Conservation (phyloP, 164 flowering plant species). For the Vitis cinerea region DNA sequence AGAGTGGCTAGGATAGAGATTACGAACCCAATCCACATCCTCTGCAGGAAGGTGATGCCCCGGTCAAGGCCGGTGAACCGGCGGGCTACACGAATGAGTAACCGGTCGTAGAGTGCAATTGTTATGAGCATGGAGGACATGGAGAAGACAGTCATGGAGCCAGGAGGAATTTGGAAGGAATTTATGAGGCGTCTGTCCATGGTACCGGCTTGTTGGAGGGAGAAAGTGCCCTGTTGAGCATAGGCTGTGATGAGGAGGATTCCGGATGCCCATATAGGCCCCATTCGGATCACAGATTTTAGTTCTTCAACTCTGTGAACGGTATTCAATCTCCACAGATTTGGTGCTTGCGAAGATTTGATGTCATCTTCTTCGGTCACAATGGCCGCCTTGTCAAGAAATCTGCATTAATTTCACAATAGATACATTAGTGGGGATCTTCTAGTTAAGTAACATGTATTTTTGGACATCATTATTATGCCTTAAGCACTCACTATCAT, state of each 20-base stretch:
- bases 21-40: slow-evolving; percentile 75
- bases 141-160: slow-evolving; percentile 77
- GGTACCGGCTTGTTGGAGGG: slow-evolving; percentile 72
- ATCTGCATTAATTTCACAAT: slow-evolving; percentile 27
- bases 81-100: slow-evolving; percentile 52
- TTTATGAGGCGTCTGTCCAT: slow-evolving; percentile 63
- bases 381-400: slow-evolving; percentile 79
- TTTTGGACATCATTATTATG: too few species aligned
- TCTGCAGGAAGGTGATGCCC: slow-evolving; percentile 67
- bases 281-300: slow-evolving; percentile 72
- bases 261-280: slow-evolving; percentile 85
- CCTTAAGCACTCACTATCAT: too few species aligned
- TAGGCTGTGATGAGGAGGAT: slow-evolving; percentile 70
- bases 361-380: slow-evolving; percentile 51
- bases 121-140: slow-evolving; percentile 57
- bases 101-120: slow-evolving; percentile 63
- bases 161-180: slow-evolving; percentile 76
- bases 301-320: slow-evolving; percentile 86
- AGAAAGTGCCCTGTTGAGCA: slow-evolving; percentile 75
- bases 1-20: slow-evolving; percentile 65
- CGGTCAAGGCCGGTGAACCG: slow-evolving; percentile 68
- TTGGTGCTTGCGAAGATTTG: slow-evolving; percentile 30
- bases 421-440: too few species aligned
- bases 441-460: too few species aligned
- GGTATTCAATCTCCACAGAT: slow-evolving; percentile 66